These are phyloP conservation scores for Athelia sp. DNA, from an alignment of 1,284 basidiomycete species.

Conservation along the genomic window DNA sequence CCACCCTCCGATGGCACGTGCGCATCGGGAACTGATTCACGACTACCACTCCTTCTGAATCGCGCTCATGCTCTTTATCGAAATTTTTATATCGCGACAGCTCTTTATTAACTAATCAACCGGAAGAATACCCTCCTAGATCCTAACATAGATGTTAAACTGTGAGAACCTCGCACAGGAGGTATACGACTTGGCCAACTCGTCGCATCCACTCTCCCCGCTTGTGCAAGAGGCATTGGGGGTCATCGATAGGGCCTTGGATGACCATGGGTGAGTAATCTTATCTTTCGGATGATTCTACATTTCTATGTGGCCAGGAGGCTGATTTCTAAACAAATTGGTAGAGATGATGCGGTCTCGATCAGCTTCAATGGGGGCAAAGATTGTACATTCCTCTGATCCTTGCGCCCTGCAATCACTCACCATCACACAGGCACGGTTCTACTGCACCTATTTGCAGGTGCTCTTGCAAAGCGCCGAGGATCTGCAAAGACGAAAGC, in stretches of 20 bases:
- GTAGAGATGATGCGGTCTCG: slow-evolving; percentile 62
- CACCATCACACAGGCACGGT: too few species aligned
- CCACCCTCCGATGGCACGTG: neutral
- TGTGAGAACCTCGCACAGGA: slow-evolving; percentile 43
- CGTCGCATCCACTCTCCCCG: slow-evolving; percentile 47
- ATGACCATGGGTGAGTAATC: slow-evolving; percentile 68
- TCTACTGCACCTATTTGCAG: slow-evolving; percentile 85
- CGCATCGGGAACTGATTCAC: too few species aligned
- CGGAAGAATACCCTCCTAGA: too few species aligned
- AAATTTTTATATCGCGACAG: too few species aligned
- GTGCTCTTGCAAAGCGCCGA: slow-evolving; percentile 51
- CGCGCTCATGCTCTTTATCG: too few species aligned
- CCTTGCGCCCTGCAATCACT: too few species aligned
- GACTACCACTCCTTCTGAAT: too few species aligned
- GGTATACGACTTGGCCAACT: slow-evolving; percentile 54
- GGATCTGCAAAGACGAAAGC: slow-evolving; percentile 33
- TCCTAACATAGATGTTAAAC: slow-evolving; percentile 27
- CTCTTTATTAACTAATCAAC: too few species aligned
- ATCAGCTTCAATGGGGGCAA: slow-evolving; percentile 98
- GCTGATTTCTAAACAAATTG: slow-evolving; percentile 4
- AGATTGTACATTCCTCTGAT: slow-evolving; percentile 91
- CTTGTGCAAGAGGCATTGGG: slow-evolving; percentile 72
- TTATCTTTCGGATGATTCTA: slow-evolving; percentile 5
- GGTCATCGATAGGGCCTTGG: slow-evolving; percentile 74
- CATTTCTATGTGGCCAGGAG: neutral